Evolutionary conservation across 805 yeast species (phyloP).

Genomic region (Danielia reshetovae): DNA sequence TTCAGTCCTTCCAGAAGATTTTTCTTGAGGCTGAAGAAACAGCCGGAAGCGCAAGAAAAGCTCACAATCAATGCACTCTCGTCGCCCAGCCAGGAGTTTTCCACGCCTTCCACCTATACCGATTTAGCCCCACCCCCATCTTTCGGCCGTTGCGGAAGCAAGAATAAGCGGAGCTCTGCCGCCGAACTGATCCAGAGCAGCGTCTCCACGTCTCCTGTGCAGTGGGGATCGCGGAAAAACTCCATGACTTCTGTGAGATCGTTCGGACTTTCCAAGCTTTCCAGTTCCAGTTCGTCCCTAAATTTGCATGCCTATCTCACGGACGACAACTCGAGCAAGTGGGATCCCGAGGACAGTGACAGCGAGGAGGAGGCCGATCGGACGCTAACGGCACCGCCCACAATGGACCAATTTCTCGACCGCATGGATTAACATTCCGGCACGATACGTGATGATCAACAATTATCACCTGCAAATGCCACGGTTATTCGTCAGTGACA

Average conservation of each 20-base stretch:
- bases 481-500: no score
- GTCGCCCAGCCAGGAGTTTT: slow-evolving; percentile 14
- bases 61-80: slow-evolving; percentile 32
- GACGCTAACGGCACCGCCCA: slow-evolving; percentile 9
- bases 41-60: no score
- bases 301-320: slow-evolving; percentile 41
- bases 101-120: slow-evolving; percentile 12
- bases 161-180: slow-evolving; percentile 6
- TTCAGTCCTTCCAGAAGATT: slow-evolving; percentile 39
- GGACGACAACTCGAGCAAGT: slow-evolving; percentile 24
- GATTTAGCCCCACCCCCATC: slow-evolving; percentile 39
- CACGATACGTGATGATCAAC: slow-evolving; percentile 1
- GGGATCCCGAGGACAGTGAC: background rate
- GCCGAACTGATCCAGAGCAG: slow-evolving; percentile 11
- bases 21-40: slow-evolving; percentile 25
- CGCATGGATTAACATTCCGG: slow-evolving; percentile 1
- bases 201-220: slow-evolving; percentile 6
- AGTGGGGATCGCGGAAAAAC: slow-evolving; percentile 22
- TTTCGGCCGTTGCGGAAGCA: slow-evolving; percentile 16
- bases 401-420: slow-evolving; percentile 15
- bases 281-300: slow-evolving; percentile 38
- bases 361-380: background rate
- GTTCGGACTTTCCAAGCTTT: slow-evolving; percentile 27
- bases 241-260: slow-evolving; percentile 18
- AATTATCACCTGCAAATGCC: no score